Base-by-base conservation (phyloP, 805 yeast genomes). In the Kodamaea kakaduensis region DNA sequence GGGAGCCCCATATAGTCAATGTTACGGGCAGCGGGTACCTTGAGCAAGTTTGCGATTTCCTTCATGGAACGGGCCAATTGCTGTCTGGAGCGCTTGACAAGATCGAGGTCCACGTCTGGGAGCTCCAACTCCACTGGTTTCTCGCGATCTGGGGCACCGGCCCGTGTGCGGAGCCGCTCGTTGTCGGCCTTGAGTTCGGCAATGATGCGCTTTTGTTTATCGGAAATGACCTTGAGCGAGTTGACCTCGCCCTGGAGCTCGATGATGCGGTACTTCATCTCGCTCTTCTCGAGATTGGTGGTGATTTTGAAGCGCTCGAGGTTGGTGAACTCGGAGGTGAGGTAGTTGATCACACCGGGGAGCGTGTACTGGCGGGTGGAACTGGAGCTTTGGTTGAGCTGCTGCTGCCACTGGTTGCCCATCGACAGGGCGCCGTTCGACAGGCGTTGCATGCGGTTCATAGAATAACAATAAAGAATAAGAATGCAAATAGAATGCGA, bases 311-410 rank as follows among this genome's bases (percentile, higher is more conserved):
- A 54, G 30, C 59, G 45, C 37, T 54, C 59, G 41, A 55, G 46
- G 26, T 67, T 67, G 16, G 81, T 74, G 52, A 75, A 75, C 43
- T 75, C 81, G n/a, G 73, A 64, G 26, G 78, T 77, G 40, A 75
- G 55, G 47, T 75, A 75, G 47, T 74, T 75, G 59, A 75, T 75
- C 15, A 75, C 75, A 0, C 81, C 81, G 0, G 81, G 81, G 10
- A 75, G 59, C 3, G 80, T 73, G 42, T 67, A 66, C 18, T 27
- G 32, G 9, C 23, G 41, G 15, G 42, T n/a, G 37, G 43, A 4
- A 33, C 37, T 10, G 31, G 32, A 26, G 9, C 36, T 32, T 27
- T 32, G 42, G 22, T 32, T 33, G 15, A 34, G 36, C 16, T 27
- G 34, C 23, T 26, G 45, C 25, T 33, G 40, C 36, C 36, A 38